A percentile compares a stretch with the other conserved stretches of the same genome.
Evolutionary conservation across 352 stramenopile species (phyloP).

Genomic region (Phytophthora constricta): DNA sequence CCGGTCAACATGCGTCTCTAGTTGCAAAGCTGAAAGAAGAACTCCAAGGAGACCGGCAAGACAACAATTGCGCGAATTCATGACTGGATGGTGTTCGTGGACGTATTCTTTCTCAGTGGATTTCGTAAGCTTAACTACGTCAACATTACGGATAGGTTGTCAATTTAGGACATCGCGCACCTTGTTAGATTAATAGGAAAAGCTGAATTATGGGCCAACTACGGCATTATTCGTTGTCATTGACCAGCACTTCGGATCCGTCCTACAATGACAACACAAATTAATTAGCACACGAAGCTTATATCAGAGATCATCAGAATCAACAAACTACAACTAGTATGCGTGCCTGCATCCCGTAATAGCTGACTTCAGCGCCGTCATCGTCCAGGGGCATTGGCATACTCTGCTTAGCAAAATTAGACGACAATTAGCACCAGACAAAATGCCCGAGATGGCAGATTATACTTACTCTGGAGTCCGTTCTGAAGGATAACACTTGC

Average conservation of each 20-base stretch:
- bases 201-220: background rate
- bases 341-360: slow-evolving; percentile 76
- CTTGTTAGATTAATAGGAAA: too few species aligned
- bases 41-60: slow-evolving; percentile 25
- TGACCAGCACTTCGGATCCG: slow-evolving; percentile 71
- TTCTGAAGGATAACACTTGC: slow-evolving; percentile 68
- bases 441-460: background rate
- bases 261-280: slow-evolving; percentile 41
- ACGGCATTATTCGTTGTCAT: slow-evolving; percentile 44
- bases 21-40: slow-evolving; percentile 13
- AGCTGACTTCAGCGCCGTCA: slow-evolving; percentile 70
- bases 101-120: slow-evolving; percentile 1
- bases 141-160: too few species aligned
- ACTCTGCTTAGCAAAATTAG: slow-evolving; percentile 43
- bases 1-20: slow-evolving; percentile 34
- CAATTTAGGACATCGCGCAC: too few species aligned
- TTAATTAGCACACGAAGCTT: slow-evolving; percentile 3
- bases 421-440: background rate
- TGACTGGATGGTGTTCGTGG: background rate
- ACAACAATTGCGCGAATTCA: background rate
- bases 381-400: slow-evolving; percentile 75
- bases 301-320: too few species aligned
- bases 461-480: slow-evolving; percentile 55
- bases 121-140: too few species aligned
- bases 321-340: too few species aligned